Evolutionary conservation across 1,284 basidiomycete species (phyloP), one percentile per base, ranked within the genome.

Genomic region (Cutaneotrichosporon sp.): DNA sequence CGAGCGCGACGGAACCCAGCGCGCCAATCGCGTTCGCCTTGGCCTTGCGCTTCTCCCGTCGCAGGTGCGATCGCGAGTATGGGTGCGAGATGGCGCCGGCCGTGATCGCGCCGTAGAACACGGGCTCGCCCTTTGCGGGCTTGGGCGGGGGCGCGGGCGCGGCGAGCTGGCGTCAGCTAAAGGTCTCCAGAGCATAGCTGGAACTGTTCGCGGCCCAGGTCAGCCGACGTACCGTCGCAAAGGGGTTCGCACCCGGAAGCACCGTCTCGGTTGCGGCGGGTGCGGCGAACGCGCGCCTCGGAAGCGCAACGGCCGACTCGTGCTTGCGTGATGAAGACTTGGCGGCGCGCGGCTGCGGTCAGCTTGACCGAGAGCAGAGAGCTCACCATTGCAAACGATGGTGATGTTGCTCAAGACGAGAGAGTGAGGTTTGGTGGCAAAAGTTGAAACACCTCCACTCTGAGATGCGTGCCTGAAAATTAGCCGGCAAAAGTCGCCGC

Each of bases 11-110:
- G 0, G 67, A 60, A n/a, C n/a, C n/a, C n/a, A n/a, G n/a, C n/a
- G n/a, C n/a, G n/a, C n/a, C n/a, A n/a, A n/a, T n/a, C n/a, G n/a
- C n/a, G n/a, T n/a, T n/a, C n/a, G n/a, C n/a, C 49, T 66, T 61
- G 22, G 67, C 67, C 64, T 77, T 80, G 20, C 71, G 69, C 59
- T 80, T 80, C 56, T 78, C 69, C 4, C 79, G 72, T 22, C 68
- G 61, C 42, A 66, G 52, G 38, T 79, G 77, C 3, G 77, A 78
- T 59, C 73, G 69, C n/a, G 78, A 79, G 63, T 79, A 79, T 3
- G 77, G 77, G 51, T 77, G 75, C 38, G 59, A 27, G 1, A 56
- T 45, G 25, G 56, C 58, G 31, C 60, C 64, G 18, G 64, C 58
- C 1, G 38, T n/a, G 18, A 62, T 31, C 22, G 60, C 57, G 51